Base-by-base conservation (phyloP, 2,329 filamentous ascomycete genomes). In the Sclerotinia glacialis region DNA sequence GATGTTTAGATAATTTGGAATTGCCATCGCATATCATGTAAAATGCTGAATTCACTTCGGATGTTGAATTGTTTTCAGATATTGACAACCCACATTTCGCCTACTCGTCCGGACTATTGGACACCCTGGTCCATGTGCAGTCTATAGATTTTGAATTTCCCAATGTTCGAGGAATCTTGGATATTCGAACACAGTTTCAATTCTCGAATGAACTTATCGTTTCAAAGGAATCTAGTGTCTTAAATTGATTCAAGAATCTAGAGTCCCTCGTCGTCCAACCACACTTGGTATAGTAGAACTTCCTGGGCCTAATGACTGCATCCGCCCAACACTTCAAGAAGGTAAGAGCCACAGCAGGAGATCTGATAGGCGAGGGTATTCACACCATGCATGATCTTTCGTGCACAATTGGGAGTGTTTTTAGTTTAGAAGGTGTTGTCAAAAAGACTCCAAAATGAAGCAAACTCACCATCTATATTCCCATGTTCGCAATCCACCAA, bases 401-500 rank as follows among this genome's bases (percentile, higher is more conserved):
- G 44, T 46, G 28, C 8, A 34, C 18, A 21, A 31, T n/a, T 21
- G 14, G 18, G 16, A 34, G 34, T 21, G 12, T 12, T 18, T 9
- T 34, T 2, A n/a, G 16, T 34, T 23, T 23, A 53, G 21, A n/a
- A 53, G 16, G 18, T 46, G 34, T 12, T 12, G 34, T n/a, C 28
- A 18, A 55, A 55, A 53, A 40, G 8, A 67, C 34, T n/a, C 16
- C 49, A 63, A 26, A 47, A 40, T 34, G 42, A 28, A 68, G 5
- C 26, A 37, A 26, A 67, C 74, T 65, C 74, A 82, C 81, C 82
- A 69, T 83, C 82, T 50, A 86, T 83, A 65, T 82, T 84, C 8
- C 84, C 84, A 73, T 86, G 84, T 68, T 84, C 83, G 72, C 83
- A 84, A 73, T 85, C 84, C 34, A 85, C 84, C 75, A 89, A 79